These are phyloP conservation scores for Papiliotrema flavescens DNA, from an alignment of 1,284 basidiomycete genomes.

Conservation along the genomic window DNA sequence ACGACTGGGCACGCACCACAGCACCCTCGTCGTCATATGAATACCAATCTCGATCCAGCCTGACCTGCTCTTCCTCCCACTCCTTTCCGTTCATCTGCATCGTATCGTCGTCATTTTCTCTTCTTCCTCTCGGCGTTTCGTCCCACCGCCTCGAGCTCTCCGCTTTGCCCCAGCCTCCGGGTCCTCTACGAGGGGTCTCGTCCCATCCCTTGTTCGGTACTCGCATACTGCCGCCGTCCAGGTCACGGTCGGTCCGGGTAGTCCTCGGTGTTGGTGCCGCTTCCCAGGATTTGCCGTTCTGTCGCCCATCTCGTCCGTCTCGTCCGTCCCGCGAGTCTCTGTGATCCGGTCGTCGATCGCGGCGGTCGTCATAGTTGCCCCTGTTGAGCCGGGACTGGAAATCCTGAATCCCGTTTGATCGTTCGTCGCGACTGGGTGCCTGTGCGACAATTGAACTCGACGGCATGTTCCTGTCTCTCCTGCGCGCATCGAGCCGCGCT, in stretches of 20 bases:
- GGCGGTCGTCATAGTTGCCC: slow-evolving; percentile 53
- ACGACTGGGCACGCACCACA: slow-evolving; percentile 52
- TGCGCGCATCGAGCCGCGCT: slow-evolving; percentile 69
- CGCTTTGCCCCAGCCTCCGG: slow-evolving; percentile 23
- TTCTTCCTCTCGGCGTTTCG: slow-evolving; percentile 68
- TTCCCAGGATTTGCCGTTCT: slow-evolving; percentile 41
- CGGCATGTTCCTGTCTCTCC: slow-evolving; percentile 61
- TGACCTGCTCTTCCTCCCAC: slow-evolving; percentile 92
- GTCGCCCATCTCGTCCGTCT: slow-evolving; percentile 27
- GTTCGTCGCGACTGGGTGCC: slow-evolving; percentile 18
- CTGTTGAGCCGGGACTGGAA: slow-evolving; percentile 46
- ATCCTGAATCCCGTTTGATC: slow-evolving; percentile 41
- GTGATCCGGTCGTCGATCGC: slow-evolving; percentile 8
- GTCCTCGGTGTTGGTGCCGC: slow-evolving; percentile 62
- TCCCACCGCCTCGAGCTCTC: slow-evolving; percentile 62
- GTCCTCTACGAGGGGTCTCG: slow-evolving; percentile 67
- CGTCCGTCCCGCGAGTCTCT: slow-evolving; percentile 15
- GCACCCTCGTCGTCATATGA: slow-evolving; percentile 80
- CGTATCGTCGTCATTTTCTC: slow-evolving; percentile 34
- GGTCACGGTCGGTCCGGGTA: slow-evolving; percentile 56
- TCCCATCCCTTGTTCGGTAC: slow-evolving; percentile 89
- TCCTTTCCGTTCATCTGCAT: slow-evolving; percentile 10
- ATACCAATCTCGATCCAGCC: slow-evolving; percentile 91
- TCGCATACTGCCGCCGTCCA: slow-evolving; percentile 76
- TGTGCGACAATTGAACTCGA: slow-evolving; percentile 23